phyloP scores from a whole-genome alignment of 2,329 filamentous ascomycete species.

The Stagonosporopsis rhizophila region DNA sequence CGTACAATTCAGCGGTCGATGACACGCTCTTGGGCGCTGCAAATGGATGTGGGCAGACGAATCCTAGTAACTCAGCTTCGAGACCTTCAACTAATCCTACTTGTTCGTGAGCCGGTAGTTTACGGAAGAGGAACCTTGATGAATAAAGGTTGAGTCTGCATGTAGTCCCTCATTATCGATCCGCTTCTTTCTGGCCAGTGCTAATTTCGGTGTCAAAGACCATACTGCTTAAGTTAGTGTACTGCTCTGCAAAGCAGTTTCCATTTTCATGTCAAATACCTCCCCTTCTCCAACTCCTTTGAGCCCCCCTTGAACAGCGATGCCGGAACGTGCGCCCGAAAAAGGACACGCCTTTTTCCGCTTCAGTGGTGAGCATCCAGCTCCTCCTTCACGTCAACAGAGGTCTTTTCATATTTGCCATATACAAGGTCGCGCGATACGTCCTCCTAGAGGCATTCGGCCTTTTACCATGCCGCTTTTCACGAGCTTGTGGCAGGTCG shows the following conservation, averaged over 20 bases:
- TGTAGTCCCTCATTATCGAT: neutral
- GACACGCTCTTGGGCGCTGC: conserved; percentile 51
- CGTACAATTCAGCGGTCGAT: conserved; percentile 54
- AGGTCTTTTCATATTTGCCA: neutral
- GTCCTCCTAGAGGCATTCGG: neutral
- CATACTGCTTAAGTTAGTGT: neutral
- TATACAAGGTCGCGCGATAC: neutral
- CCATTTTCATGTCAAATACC: neutral
- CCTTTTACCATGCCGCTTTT: neutral
- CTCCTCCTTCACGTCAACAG: neutral
- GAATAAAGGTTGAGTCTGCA: neutral
- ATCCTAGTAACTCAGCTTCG: conserved; percentile 35
- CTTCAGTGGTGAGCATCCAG: neutral
- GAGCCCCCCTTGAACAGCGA: neutral
- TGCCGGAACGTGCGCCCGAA: neutral
- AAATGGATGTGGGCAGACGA: conserved; percentile 40
- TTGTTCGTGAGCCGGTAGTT: conserved; percentile 31
- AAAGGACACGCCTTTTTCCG: neutral
- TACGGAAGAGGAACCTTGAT: neutral
- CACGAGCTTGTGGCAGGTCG: neutral
- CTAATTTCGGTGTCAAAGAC: neutral
- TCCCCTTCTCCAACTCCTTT: neutral
- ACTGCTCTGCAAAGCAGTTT: neutral
- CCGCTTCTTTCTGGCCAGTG: neutral
- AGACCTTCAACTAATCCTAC: conserved; percentile 45